Conservation (phyloP, 179 eudicot genomes). For the Amaranthus tricolor region DNA sequence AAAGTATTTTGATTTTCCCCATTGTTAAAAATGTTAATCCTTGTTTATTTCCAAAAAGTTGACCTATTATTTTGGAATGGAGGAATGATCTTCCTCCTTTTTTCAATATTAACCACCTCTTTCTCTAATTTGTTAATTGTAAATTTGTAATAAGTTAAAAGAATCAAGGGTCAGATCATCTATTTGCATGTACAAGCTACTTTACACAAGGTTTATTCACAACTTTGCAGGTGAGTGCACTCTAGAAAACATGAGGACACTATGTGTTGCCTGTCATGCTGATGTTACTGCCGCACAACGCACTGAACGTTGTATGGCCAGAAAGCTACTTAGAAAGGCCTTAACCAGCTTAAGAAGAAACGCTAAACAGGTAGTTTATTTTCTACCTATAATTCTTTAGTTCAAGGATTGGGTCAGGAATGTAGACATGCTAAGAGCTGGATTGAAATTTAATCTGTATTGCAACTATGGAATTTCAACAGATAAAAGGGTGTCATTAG, state of each 20-base stretch:
- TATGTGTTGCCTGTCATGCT: slow-evolving; percentile 94
- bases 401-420: background rate
- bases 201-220: slow-evolving; percentile 7
- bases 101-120: background rate
- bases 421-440: background rate
- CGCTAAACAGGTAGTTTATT: slow-evolving; percentile 37
- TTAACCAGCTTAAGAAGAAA: slow-evolving; percentile 30
- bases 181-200: background rate
- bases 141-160: background rate
- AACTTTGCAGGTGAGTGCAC: slow-evolving; percentile 75
- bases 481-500: background rate
- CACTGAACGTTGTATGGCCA: slow-evolving; percentile 56
- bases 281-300: slow-evolving; percentile 83
- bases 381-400: slow-evolving; percentile 1
- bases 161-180: background rate
- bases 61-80: background rate
- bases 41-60: background rate
- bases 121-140: background rate
- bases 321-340: slow-evolving; percentile 53
- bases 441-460: background rate
- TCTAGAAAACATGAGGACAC: slow-evolving; percentile 91
- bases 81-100: background rate
- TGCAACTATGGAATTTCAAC: background rate
- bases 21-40: background rate
- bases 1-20: background rate